A percentile compares a stretch with the other conserved stretches of the same genome.
Evolutionary conservation across 768 basidiomycete genomes (phyloP).

Genomic region (Russula abietina): DNA sequence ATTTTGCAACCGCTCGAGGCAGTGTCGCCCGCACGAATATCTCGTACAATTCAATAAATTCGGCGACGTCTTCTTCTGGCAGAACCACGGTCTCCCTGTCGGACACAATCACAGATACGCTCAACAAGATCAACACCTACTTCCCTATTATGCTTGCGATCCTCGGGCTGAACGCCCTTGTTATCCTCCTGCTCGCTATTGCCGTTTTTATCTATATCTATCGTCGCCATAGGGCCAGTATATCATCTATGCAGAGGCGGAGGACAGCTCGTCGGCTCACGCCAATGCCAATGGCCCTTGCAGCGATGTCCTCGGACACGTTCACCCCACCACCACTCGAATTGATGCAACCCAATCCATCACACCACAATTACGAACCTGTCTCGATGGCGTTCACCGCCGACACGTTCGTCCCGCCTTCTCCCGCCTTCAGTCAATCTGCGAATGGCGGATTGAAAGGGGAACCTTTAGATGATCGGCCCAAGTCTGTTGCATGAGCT

Average conservation of each 20-base stretch:
- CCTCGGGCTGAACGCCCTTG: conserved; percentile 70
- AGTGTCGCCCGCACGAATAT: conserved; percentile 59
- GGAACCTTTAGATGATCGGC: conserved; percentile 19
- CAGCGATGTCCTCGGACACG: conserved; percentile 29
- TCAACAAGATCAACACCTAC: conserved; percentile 58
- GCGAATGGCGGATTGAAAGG: not conserved
- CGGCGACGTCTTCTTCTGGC: conserved; percentile 35
- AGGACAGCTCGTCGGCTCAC: conserved; percentile 43
- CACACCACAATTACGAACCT: conserved; percentile 57
- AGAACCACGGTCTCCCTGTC: conserved; percentile 49
- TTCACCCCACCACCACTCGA: conserved; percentile 19
- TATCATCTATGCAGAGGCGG: conserved; percentile 32
- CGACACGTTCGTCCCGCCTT: conserved; percentile 35
- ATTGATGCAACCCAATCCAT: conserved; percentile 20
- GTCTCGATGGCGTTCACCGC: conserved; percentile 51
- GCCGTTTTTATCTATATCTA: conserved; percentile 50
- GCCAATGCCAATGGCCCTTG: conserved; percentile 60
- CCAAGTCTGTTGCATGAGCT: conserved; percentile 32
- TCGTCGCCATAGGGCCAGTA: conserved; percentile 41
- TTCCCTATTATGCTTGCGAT: conserved; percentile 71
- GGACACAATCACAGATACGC: conserved; percentile 48
- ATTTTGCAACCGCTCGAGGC: conserved; percentile 65
- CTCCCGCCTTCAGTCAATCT: conserved; percentile 30
- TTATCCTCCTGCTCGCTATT: conserved; percentile 52
- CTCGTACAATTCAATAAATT: conserved; percentile 49